A percentile compares a stretch with the other conserved stretches of the same genome.
Conservation (phyloP, 176 grass and related monocot genomes). For the Oryza glumipatula region DNA sequence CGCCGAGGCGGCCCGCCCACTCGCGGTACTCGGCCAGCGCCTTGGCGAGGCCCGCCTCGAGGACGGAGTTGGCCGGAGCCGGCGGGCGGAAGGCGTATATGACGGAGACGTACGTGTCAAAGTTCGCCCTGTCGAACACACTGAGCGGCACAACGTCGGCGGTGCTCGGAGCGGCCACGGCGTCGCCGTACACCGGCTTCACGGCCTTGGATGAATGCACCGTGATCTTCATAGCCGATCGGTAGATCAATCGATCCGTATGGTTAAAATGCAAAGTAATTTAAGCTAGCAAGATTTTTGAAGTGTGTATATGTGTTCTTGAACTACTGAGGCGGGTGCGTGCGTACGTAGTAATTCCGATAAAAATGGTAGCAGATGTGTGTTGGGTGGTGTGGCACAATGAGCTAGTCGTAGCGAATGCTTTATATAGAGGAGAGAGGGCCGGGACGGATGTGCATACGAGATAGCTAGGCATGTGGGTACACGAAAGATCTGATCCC, state of each 20-base stretch:
- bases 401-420: neutral
- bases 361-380: no score
- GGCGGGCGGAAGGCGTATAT: conserved; percentile 39
- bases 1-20: conserved; percentile 30
- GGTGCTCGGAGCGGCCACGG: neutral
- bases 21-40: conserved; percentile 20
- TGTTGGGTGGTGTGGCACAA: no score
- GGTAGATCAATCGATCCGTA: neutral
- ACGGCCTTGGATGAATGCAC: conserved; percentile 24
- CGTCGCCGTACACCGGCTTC: conserved; percentile 3
- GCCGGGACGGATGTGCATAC: neutral
- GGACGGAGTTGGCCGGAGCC: neutral
- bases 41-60: neutral
- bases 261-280: neutral
- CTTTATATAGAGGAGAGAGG: neutral
- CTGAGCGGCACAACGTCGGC: conserved; percentile 19
- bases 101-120: conserved; percentile 27
- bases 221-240: conserved; percentile 31
- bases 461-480: neutral
- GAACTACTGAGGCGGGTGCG: neutral
- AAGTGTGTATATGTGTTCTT: neutral
- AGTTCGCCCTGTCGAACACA: conserved; percentile 33
- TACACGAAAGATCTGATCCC: neutral
- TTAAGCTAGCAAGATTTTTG: neutral
- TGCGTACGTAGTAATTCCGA: no score